Percentiles rank a stretch among this genome's conserved stretches.
These are phyloP conservation scores for Lathyrus oleraceus DNA, from an alignment of 306 rosid species.

Conservation along the genomic window DNA sequence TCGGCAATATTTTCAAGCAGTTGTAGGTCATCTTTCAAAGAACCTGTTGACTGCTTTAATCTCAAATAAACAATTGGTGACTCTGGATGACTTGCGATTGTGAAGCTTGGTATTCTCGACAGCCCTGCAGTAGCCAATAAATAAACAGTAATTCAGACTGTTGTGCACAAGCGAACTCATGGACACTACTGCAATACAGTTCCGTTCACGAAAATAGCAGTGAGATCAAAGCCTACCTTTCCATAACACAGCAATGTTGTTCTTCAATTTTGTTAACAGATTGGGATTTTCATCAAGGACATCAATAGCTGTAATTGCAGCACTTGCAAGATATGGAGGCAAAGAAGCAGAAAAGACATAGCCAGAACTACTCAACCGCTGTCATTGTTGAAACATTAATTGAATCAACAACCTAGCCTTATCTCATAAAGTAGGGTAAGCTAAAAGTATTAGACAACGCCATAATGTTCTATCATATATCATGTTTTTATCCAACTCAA, in stretches of 20 bases:
- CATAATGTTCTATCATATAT: no score
- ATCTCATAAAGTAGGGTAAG: no score
- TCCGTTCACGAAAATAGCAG: background rate
- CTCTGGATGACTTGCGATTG: constrained; percentile 72
- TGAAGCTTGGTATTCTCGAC: constrained; percentile 60
- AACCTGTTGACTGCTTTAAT: constrained; percentile 72
- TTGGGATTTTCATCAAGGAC: constrained; percentile 80
- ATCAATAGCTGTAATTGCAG: constrained; percentile 87
- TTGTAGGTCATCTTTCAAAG: constrained; percentile 55
- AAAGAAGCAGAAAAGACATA: constrained; percentile 96
- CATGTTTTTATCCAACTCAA: no score
- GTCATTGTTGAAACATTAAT: constrained; percentile 37
- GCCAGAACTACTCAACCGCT: constrained; percentile 97
- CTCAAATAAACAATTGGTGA: constrained; percentile 85
- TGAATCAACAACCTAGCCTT: background rate
- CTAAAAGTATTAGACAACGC: no score
- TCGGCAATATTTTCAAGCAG: constrained; percentile 73
- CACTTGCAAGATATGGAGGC: constrained; percentile 97
- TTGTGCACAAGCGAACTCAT: constrained; percentile 8
- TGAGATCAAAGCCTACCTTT: constrained; percentile 62
- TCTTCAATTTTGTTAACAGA: constrained; percentile 68
- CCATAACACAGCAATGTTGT: constrained; percentile 60
- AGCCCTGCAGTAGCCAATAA: constrained; percentile 60
- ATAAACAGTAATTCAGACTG: constrained; percentile 6
- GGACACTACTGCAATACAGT: constrained; percentile 21